phyloP scores from a whole-genome alignment of 192 early-diverging fungal genomes.

The Thoreauomyces humboldtii region DNA sequence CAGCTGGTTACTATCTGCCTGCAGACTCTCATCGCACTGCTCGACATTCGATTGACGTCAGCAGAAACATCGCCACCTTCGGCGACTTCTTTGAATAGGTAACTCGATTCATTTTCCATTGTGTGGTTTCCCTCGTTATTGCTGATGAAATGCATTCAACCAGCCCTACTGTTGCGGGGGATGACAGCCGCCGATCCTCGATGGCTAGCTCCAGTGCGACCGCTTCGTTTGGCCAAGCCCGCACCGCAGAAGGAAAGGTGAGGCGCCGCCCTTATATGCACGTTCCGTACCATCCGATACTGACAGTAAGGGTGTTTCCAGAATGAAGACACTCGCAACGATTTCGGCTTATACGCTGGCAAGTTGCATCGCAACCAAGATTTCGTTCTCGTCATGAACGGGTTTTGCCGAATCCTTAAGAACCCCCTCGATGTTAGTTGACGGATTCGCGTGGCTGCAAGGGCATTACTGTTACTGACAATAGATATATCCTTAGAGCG shows the following conservation, averaged over 20 bases:
- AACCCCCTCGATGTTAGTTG: conserved; percentile 70
- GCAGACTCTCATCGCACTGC: conserved; percentile 63
- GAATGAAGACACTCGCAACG: conserved; percentile 54
- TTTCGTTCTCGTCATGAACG: conserved; percentile 75
- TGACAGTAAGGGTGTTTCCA: too few relatives aligned
- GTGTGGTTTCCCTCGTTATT: too few relatives aligned
- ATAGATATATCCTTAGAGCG: conserved; percentile 1
- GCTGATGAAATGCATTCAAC: background rate
- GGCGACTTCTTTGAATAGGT: too few relatives aligned
- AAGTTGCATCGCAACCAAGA: conserved; percentile 82
- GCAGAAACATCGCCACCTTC: background rate
- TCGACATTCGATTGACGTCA: conserved; percentile 49
- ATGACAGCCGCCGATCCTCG: conserved; percentile 7
- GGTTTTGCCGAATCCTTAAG: conserved; percentile 76
- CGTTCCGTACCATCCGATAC: too few relatives aligned
- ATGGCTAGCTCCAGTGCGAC: conserved; percentile 12
- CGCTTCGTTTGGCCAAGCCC: background rate
- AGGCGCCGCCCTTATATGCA: too few relatives aligned
- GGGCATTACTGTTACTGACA: too few relatives aligned
- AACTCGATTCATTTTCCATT: too few relatives aligned
- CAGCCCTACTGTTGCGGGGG: conserved; percentile 3
- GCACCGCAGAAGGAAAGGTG: conserved; percentile 1
- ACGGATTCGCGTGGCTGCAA: too few relatives aligned
- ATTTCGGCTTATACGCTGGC: conserved; percentile 74
- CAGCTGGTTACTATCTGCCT: conserved; percentile 68